Percentiles rank a stretch among this genome's conserved stretches.
These are phyloP conservation scores for Plasmodium falciparum DNA, from an alignment of 169 alveolate genomes.

Conservation along the genomic window DNA sequence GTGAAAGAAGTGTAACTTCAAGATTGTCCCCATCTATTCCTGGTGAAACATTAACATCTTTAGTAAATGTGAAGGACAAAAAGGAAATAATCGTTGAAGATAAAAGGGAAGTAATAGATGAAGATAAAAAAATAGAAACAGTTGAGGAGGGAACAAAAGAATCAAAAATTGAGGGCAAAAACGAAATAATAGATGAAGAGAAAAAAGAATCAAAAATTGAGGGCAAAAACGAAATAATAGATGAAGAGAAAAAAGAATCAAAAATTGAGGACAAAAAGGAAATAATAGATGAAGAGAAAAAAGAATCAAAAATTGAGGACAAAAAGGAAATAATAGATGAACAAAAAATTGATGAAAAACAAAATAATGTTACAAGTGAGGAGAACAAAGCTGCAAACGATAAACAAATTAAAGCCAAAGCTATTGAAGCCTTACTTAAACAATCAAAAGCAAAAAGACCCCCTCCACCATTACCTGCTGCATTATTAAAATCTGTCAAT, in stretches of 20 bases:
- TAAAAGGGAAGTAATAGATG: neutral
- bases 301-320: neutral
- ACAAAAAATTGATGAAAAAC: neutral
- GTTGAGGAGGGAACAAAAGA: too few species aligned
- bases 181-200: neutral
- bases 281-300: neutral
- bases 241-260: neutral
- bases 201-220: neutral
- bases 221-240: neutral
- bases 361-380: neutral
- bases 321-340: neutral
- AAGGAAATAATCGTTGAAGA: neutral
- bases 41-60: neutral
- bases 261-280: neutral
- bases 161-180: neutral
- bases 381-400: constrained; percentile 9
- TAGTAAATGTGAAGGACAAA: neutral
- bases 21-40: constrained; percentile 9
- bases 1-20: constrained; percentile 7
- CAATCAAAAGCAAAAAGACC: constrained; percentile 45
- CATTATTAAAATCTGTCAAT: constrained; percentile 4
- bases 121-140: neutral
- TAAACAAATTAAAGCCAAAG: constrained; percentile 8
- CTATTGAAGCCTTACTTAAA: constrained; percentile 8
- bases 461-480: constrained; percentile 67